Conservation (phyloP, 768 basidiomycete genomes). For the Lentinula detonsa region DNA sequence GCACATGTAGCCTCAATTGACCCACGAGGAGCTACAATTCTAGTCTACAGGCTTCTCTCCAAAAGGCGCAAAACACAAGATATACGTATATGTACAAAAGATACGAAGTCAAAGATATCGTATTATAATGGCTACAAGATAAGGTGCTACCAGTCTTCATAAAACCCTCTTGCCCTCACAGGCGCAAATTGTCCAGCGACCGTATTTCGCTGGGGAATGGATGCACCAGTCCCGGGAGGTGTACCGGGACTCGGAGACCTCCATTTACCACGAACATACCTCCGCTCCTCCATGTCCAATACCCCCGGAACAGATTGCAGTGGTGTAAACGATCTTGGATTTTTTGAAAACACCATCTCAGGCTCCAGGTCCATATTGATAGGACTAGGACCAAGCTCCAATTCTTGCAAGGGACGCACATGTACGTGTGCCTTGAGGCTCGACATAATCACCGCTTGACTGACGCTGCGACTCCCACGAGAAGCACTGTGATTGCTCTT, state of each 20-base stretch:
- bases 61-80: neutral
- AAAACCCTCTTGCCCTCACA: neutral
- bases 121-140: neutral
- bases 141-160: neutral
- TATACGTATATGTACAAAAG: neutral
- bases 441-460: slow-evolving; percentile 3
- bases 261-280: neutral
- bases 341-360: slow-evolving; percentile 6
- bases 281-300: neutral
- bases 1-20: no score
- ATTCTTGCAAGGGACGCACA: neutral
- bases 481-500: neutral
- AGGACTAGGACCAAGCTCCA: neutral
- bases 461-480: neutral
- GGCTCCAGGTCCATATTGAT: slow-evolving; percentile 3
- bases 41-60: neutral
- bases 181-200: neutral
- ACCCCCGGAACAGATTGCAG: neutral
- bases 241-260: neutral
- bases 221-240: neutral
- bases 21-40: no score
- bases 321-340: neutral
- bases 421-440: neutral
- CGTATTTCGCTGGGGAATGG: neutral
- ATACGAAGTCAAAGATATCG: neutral